phyloP scores from a whole-genome alignment of 2,329 filamentous ascomycete genomes.

The Alternaria rosae region DNA sequence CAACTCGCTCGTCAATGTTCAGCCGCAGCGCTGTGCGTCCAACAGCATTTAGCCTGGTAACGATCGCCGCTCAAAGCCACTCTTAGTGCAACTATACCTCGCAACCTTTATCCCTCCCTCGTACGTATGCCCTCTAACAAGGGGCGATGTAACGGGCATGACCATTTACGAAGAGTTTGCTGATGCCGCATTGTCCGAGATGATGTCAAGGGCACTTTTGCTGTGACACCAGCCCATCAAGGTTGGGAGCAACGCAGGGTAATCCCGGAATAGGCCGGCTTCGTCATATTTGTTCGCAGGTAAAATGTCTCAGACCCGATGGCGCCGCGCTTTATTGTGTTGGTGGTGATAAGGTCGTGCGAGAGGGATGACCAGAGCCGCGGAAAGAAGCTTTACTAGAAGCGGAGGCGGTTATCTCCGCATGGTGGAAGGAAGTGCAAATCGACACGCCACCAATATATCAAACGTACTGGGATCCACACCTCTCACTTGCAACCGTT shows the following conservation, averaged over 20 bases:
- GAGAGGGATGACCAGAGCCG: not conserved
- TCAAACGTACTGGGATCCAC: not conserved
- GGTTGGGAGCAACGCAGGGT: not conserved
- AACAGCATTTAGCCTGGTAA: constrained; percentile 7
- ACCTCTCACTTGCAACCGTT: not conserved
- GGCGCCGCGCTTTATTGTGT: not conserved
- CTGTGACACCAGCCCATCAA: not conserved
- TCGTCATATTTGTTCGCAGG: not conserved
- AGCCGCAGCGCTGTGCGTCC: constrained; percentile 21
- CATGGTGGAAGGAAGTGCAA: not conserved
- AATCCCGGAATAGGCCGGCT: not conserved
- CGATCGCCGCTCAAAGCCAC: constrained; percentile 1
- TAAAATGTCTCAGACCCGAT: not conserved
- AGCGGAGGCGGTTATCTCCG: not conserved
- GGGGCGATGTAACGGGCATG: constrained; percentile 9
- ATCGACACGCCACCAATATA: not conserved
- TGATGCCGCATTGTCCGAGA: constrained; percentile 5
- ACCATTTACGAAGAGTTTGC: not conserved
- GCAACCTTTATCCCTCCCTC: not conserved
- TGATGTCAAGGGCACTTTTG: constrained; percentile 12
- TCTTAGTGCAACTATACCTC: constrained; percentile 6
- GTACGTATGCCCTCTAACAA: constrained; percentile 1
- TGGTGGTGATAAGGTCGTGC: not conserved
- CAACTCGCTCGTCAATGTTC: constrained; percentile 16
- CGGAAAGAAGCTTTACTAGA: not conserved